These are phyloP conservation scores for Trematosphaeria pertusa DNA, from an alignment of 2,329 filamentous ascomycete species.

Conservation along the genomic window DNA sequence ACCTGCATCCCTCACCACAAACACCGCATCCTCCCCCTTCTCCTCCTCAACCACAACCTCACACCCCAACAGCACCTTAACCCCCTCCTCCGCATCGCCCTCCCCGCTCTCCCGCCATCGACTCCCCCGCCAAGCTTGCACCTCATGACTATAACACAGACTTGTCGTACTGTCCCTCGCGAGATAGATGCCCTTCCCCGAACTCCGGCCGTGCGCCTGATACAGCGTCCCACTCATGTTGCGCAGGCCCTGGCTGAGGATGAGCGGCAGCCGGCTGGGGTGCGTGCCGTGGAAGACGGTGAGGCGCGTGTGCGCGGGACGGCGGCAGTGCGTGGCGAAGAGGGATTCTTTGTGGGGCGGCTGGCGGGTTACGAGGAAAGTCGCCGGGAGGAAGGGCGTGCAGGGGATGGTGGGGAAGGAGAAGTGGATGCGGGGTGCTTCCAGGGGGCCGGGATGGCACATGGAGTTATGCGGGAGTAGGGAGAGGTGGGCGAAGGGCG, in stretches of 20 bases:
- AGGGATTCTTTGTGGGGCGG: conserved; percentile 11
- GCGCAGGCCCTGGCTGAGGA: conserved; percentile 9
- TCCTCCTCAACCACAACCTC: conserved; percentile 5
- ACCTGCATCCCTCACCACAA: conserved; percentile 9
- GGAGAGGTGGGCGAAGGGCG: conserved; percentile 7
- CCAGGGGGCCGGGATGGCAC: too few relatives aligned
- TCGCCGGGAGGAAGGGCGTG: not conserved
- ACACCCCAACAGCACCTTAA: conserved; percentile 9
- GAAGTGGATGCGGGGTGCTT: conserved; percentile 2
- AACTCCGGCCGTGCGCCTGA: conserved; percentile 3
- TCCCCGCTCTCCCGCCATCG: not conserved
- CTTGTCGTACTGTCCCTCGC: not conserved
- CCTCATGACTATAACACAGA: not conserved
- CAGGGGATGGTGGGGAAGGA: not conserved
- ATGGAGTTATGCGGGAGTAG: too few relatives aligned
- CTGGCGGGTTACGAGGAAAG: conserved; percentile 10
- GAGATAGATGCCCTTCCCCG: conserved; percentile 12
- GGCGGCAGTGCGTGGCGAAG: conserved; percentile 3
- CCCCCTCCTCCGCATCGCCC: not conserved
- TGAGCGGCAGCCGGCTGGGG: conserved; percentile 9
- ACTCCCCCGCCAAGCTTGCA: not conserved
- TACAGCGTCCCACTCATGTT: conserved; percentile 3
- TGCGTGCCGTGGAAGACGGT: conserved; percentile 16
- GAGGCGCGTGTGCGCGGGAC: not conserved
- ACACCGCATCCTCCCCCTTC: conserved; percentile 2